A percentile compares a stretch with the other conserved stretches of the same genome.
phyloP scores from a whole-genome alignment of 768 basidiomycete species.

The Cystofilobasidium capitatum region DNA sequence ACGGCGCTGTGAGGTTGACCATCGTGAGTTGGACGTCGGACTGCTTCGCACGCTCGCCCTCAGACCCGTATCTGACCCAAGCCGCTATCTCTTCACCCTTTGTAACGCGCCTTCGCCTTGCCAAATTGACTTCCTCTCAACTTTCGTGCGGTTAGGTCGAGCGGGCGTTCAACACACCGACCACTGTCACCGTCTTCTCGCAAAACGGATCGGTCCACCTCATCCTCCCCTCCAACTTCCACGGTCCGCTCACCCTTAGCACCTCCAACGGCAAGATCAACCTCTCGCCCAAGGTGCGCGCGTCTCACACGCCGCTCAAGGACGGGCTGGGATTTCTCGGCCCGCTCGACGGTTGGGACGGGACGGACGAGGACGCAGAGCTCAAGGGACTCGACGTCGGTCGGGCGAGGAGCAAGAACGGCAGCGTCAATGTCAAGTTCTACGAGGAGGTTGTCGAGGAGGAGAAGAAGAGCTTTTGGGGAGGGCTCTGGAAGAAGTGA shows the following conservation, averaged over 20 bases:
- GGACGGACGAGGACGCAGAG: neutral
- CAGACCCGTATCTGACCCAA: neutral
- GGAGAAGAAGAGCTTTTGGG: neutral
- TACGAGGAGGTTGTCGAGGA: neutral
- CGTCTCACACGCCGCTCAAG: neutral
- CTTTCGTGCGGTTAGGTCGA: neutral
- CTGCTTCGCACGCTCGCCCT: neutral
- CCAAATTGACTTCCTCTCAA: too few species aligned
- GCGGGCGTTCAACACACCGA: neutral
- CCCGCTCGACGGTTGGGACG: conserved; percentile 7
- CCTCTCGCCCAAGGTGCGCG: neutral
- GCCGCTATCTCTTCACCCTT: conserved; percentile 1
- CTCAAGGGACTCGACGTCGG: neutral
- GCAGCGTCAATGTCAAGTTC: neutral
- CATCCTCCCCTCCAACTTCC: conserved; percentile 16
- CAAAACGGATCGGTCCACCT: conserved; percentile 7
- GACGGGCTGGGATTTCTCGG: conserved; percentile 4
- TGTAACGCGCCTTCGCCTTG: neutral
- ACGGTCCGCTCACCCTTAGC: neutral
- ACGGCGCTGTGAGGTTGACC: neutral
- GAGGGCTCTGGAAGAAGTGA: neutral
- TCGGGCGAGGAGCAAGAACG: neutral
- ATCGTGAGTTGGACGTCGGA: conserved; percentile 2
- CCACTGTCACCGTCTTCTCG: neutral
- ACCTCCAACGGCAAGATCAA: conserved; percentile 1